Base-by-base conservation (phyloP, 257 asterid species). In the Nemophila menziesii region DNA sequence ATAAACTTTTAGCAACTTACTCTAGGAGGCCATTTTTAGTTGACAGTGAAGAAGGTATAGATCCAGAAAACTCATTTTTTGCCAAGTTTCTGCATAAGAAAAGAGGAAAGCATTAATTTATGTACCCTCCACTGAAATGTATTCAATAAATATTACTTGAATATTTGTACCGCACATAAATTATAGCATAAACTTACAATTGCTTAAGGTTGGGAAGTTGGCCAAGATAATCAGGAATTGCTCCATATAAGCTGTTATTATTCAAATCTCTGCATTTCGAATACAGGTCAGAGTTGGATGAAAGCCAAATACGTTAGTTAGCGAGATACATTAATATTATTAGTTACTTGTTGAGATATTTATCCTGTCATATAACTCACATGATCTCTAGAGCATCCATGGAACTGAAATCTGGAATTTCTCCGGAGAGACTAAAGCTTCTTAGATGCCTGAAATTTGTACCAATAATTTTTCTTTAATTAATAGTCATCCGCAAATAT, bases 141-240 rank as follows among this genome's bases (percentile, higher is more conserved):
- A 15, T 11, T 12, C 42, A 13, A 37, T 6, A 2, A 37, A 11
- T 3, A n/a, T 12, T 37, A 15, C 16, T n/a, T n/a, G n/a, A n/a
- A n/a, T n/a, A n/a, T n/a, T n/a, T 1, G n/a, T 3, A 2, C 8
- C 5, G 5, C 5, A 12, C 5, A 3, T 11, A n/a, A 13, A 37
- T 15, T n/a, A 37, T 3, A 37, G 0, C 0, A 5, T 5, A n/a
- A 15, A 61, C 83, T 68, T 34, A 79, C 92, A 79, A 12, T 53
- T 46, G 19, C 55, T 60, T 63, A 20, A 80, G 81, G 54, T 58
- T 51, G 0, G 84, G 74, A 2, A 76, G 55, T 21, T 65, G 21
- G 44, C 80, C 74, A 13, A 79, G 76, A 29, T 68, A 79, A 49
- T 61, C 70, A n/a, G 92, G 92, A 51, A 79, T 62, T 1, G 70